phyloP scores from a whole-genome alignment of 1,139 yeast genomes.

The Nakaseomyces nivariensis region DNA sequence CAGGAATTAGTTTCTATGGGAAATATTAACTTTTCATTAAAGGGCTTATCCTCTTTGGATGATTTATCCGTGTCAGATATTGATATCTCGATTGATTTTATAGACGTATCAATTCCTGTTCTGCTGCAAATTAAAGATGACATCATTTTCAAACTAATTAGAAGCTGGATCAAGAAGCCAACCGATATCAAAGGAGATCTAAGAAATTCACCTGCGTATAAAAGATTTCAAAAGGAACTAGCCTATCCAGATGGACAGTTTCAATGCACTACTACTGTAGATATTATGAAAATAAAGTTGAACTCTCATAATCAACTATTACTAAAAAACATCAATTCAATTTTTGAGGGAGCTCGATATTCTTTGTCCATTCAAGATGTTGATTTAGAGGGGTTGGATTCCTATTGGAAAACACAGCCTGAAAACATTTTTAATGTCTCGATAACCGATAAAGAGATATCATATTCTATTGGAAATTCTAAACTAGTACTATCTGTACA shows the following conservation, averaged over 20 bases:
- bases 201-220: slow-evolving; percentile 12
- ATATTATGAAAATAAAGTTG: neutral
- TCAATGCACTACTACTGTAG: neutral
- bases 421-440: neutral
- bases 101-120: slow-evolving; percentile 10
- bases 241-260: neutral
- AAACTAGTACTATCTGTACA: neutral
- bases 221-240: slow-evolving; percentile 19
- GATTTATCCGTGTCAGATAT: slow-evolving; percentile 30
- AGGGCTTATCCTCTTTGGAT: slow-evolving; percentile 41
- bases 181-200: neutral
- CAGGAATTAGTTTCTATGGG: slow-evolving; percentile 29
- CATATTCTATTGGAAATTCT: neutral
- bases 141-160: slow-evolving; percentile 4
- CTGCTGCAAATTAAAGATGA: slow-evolving; percentile 9
- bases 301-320: neutral
- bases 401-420: neutral
- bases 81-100: slow-evolving; percentile 8
- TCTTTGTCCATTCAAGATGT: neutral
- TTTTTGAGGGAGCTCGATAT: neutral
- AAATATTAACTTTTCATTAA: slow-evolving; percentile 36
- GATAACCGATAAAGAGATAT: neutral
- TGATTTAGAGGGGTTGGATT: neutral
- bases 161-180: neutral
- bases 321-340: neutral